These are phyloP conservation scores for Vitis cinerea DNA, from an alignment of 164 flowering plant species.

Conservation along the genomic window DNA sequence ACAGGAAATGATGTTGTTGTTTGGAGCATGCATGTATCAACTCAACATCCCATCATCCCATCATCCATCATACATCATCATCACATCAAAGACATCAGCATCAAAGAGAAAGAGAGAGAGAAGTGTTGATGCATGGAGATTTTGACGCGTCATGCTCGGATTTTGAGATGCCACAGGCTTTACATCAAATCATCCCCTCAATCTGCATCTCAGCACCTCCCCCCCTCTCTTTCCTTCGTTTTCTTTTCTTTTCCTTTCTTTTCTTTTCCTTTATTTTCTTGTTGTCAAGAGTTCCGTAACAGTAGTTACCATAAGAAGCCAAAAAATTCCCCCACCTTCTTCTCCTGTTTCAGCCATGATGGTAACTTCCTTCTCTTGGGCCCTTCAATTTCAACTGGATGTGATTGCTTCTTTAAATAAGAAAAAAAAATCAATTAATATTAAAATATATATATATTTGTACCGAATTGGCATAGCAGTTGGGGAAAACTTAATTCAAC, in stretches of 20 bases:
- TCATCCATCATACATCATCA: slow-evolving; percentile 21
- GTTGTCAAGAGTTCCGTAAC: slow-evolving; percentile 9
- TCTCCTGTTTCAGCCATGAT: slow-evolving; percentile 9
- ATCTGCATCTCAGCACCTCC: slow-evolving; percentile 26
- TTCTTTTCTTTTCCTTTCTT: neutral
- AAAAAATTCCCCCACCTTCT: slow-evolving; percentile 21
- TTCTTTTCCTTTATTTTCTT: neutral
- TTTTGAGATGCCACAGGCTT: slow-evolving; percentile 43
- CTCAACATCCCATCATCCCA: slow-evolving; percentile 33
- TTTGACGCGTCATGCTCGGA: slow-evolving; percentile 59
- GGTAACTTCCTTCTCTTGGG: neutral
- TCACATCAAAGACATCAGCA: slow-evolving; percentile 21
- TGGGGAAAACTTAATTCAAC: too few relatives aligned
- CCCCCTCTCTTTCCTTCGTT: slow-evolving; percentile 6
- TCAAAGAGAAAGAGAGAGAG: slow-evolving; percentile 13
- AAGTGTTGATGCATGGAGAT: slow-evolving; percentile 34
- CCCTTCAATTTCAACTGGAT: neutral
- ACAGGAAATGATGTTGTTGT: slow-evolving; percentile 19
- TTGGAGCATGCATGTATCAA: slow-evolving; percentile 37
- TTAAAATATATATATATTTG: too few relatives aligned
- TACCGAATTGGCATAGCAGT: too few relatives aligned
- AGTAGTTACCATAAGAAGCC: slow-evolving; percentile 14
- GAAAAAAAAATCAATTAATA: too few relatives aligned
- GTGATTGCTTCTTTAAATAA: too few relatives aligned
- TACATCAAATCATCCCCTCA: slow-evolving; percentile 56